Evolutionary conservation across 257 asterid species (phyloP).

Genomic region (Ballota nigra): DNA sequence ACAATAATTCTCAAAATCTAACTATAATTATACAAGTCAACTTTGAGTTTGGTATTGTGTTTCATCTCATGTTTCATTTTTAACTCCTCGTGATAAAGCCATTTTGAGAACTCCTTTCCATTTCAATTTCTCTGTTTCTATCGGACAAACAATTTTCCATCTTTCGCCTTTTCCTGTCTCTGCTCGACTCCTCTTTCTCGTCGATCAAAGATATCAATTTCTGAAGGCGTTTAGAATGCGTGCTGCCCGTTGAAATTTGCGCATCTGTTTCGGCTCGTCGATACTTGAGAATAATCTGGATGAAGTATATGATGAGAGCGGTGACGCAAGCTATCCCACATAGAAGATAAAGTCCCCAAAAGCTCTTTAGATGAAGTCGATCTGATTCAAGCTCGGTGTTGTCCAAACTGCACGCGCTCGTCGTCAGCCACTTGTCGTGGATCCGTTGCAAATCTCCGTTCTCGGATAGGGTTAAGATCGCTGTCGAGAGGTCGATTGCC

Average conservation of each 20-base stretch:
- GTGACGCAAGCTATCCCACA: slow-evolving; percentile 67
- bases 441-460: slow-evolving; percentile 93
- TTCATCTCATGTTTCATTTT: not conserved
- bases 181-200: slow-evolving; percentile 57
- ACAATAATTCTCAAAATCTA: slow-evolving; percentile 4
- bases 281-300: slow-evolving; percentile 45
- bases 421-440: slow-evolving; percentile 91
- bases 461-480: slow-evolving; percentile 73
- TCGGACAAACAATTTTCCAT: slow-evolving; percentile 40
- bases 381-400: slow-evolving; percentile 53
- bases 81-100: slow-evolving; percentile 26
- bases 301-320: slow-evolving; percentile 62
- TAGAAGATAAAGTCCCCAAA: slow-evolving; percentile 74
- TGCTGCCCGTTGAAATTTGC: slow-evolving; percentile 26
- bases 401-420: slow-evolving; percentile 46
- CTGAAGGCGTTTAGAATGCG: slow-evolving; percentile 52
- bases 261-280: slow-evolving; percentile 32
- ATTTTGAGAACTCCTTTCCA: slow-evolving; percentile 31
- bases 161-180: slow-evolving; percentile 65
- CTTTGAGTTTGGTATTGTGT: not conserved
- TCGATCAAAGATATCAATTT: slow-evolving; percentile 63
- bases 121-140: slow-evolving; percentile 26
- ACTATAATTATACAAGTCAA: not conserved
- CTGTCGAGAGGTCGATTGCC: slow-evolving; percentile 59
- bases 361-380: slow-evolving; percentile 68